These are phyloP conservation scores for Hypoxylon sp. DNA, from an alignment of 2,329 filamentous ascomycete genomes.

Conservation along the genomic window DNA sequence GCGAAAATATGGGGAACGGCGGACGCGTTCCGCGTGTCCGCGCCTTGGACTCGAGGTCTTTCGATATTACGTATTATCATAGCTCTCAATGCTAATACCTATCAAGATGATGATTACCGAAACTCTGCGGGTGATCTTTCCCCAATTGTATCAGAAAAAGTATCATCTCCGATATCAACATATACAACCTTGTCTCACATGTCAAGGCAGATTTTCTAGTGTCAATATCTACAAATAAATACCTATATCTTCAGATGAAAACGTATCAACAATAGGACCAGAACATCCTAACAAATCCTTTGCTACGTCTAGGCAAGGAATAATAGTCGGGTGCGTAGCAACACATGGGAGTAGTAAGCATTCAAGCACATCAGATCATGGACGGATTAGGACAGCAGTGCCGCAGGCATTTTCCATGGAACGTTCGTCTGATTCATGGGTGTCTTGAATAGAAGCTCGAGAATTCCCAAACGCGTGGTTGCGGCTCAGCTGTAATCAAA, in stretches of 20 bases:
- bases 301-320: constrained; percentile 12
- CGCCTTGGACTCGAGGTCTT: constrained; percentile 24
- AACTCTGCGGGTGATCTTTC: constrained; percentile 17
- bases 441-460: constrained; percentile 6
- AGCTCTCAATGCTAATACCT: constrained; percentile 35
- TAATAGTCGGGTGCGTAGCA: constrained; percentile 29
- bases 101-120: constrained; percentile 18
- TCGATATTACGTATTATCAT: constrained; percentile 33
- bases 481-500: constrained; percentile 32
- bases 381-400: constrained; percentile 27
- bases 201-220: constrained; percentile 33
- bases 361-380: constrained; percentile 23
- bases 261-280: constrained; percentile 8
- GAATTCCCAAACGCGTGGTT: constrained; percentile 24
- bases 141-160: constrained; percentile 17
- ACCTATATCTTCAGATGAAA: constrained; percentile 16
- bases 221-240: neutral
- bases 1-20: constrained; percentile 42
- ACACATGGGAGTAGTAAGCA: constrained; percentile 35
- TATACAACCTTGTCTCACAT: neutral
- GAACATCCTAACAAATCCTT: constrained; percentile 29
- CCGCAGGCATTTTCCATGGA: constrained; percentile 15
- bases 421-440: constrained; percentile 15
- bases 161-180: constrained; percentile 32
- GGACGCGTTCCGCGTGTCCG: constrained; percentile 39